Evolutionary conservation across 2,329 filamentous ascomycete species (phyloP), one percentile per base, ranked within the genome.

Genomic region (Phialophora chinensis): DNA sequence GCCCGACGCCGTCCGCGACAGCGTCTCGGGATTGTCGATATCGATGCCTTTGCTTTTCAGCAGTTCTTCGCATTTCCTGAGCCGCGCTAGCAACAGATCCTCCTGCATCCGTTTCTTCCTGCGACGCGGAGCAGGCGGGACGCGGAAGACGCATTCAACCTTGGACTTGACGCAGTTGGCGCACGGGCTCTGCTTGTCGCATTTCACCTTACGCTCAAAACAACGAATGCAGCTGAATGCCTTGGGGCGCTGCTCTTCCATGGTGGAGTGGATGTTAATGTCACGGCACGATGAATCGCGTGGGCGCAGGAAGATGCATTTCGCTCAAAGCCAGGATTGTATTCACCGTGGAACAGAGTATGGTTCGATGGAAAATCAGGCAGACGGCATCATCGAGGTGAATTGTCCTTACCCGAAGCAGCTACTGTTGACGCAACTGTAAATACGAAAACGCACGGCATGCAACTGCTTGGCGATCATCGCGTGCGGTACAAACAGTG

Each of bases 161-260:
- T 72, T 68, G 1, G 79, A 74, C 66, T 79, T 83, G 47, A 72
- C 63, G 61, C 82, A 84, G 66, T 83, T 83, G 7, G 78, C 78
- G 62, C 82, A 84, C 0, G 80, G 78, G 75, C 14, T 72, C 64
- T 44, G 65, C 60, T 61, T 77, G 69, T 80, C 74, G 70, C 79
- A 82, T 68, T 78, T 80, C 8, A 81, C 77, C 66, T 82, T 82
- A 50, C 77, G 72, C 27, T 76, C 73, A 35, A 75, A 75, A 52
- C 75, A 76, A 4, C 71, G 64, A 20, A 72, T 65, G 52, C 71
- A 73, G 14, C 69, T 71, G 57, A 69, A 73, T 17, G 70, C 62
- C 54, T 72, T 73, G 7, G 60, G 27, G 25, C 63, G 58, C 50
- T 53, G 44, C 25, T 65, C 67, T 57, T 67, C 31, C 31, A 33